Percentiles rank a stretch among this genome's conserved stretches.
phyloP scores from a whole-genome alignment of 305 asterid species.

The Fraxinus angustifolia region DNA sequence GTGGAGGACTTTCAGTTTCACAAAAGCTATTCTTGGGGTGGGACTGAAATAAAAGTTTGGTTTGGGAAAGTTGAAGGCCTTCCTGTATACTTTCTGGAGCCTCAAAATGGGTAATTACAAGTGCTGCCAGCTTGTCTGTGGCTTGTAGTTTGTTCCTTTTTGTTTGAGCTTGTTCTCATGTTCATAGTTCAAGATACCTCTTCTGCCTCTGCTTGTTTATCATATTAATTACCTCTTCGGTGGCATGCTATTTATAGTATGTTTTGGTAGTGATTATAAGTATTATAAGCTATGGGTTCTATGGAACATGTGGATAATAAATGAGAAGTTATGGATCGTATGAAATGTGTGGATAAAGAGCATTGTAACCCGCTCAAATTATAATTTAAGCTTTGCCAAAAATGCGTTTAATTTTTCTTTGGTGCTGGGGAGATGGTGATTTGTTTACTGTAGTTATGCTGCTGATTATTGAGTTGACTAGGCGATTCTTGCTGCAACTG shows the following conservation, averaged over 20 bases:
- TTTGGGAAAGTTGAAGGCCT: slow-evolving; percentile 93
- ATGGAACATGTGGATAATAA: not conserved
- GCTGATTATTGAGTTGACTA: slow-evolving; percentile 12
- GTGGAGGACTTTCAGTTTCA: slow-evolving; percentile 76
- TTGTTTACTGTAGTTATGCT: not conserved
- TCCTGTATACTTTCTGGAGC: slow-evolving; percentile 92
- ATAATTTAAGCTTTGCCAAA: not conserved
- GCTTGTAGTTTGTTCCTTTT: slow-evolving; percentile 2
- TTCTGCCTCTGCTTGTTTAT: not conserved
- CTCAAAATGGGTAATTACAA: slow-evolving; percentile 84
- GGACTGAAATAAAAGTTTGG: slow-evolving; percentile 94
- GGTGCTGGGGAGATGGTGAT: not conserved
- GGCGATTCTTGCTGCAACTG: slow-evolving; percentile 14
- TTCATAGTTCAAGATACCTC: slow-evolving; percentile 11
- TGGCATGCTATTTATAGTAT: not conserved
- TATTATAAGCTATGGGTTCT: not conserved
- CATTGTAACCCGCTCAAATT: not conserved
- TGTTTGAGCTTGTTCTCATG: slow-evolving; percentile 10
- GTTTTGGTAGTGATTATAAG: not conserved
- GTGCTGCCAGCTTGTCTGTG: slow-evolving; percentile 22
- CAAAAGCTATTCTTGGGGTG: slow-evolving; percentile 82
- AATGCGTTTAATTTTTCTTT: not conserved
- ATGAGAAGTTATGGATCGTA: not conserved
- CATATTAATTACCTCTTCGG: not conserved
- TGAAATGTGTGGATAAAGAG: not conserved